phyloP scores from a whole-genome alignment of 2,329 filamentous ascomycete species.

The Herpotrichia juniperi region DNA sequence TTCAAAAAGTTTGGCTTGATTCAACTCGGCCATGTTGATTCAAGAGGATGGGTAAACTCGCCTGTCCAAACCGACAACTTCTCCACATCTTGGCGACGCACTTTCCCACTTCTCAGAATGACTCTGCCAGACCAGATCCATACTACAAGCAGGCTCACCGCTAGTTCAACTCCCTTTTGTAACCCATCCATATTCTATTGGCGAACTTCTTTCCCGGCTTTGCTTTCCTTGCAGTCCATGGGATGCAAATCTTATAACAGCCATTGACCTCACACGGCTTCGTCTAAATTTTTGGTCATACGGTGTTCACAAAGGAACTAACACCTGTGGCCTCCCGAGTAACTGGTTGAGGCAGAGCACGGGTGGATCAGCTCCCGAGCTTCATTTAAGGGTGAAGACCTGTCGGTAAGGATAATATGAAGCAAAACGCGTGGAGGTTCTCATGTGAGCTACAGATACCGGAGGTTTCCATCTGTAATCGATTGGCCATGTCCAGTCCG shows the following conservation, averaged over 20 bases:
- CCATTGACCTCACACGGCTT: not conserved
- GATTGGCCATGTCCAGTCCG: too few species aligned
- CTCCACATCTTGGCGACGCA: conserved; percentile 20
- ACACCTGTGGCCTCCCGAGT: not conserved
- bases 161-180: not conserved
- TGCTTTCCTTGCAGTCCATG: too few species aligned
- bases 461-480: not conserved
- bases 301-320: not conserved
- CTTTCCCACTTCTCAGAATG: not conserved
- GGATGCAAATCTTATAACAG: too few species aligned
- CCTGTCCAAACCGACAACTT: conserved; percentile 9
- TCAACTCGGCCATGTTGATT: not conserved
- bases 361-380: not conserved
- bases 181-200: not conserved
- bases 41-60: conserved; percentile 23
- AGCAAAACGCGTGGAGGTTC: not conserved
- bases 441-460: not conserved
- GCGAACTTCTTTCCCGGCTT: not conserved
- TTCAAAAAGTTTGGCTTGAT: not conserved
- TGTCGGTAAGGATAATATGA: not conserved
- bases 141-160: not conserved
- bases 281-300: not conserved
- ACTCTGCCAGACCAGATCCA: conserved; percentile 2
- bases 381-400: not conserved
- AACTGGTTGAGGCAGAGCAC: conserved; percentile 5